Conservation (phyloP, 352 stramenopile species). For the Pythium monospermum region DNA sequence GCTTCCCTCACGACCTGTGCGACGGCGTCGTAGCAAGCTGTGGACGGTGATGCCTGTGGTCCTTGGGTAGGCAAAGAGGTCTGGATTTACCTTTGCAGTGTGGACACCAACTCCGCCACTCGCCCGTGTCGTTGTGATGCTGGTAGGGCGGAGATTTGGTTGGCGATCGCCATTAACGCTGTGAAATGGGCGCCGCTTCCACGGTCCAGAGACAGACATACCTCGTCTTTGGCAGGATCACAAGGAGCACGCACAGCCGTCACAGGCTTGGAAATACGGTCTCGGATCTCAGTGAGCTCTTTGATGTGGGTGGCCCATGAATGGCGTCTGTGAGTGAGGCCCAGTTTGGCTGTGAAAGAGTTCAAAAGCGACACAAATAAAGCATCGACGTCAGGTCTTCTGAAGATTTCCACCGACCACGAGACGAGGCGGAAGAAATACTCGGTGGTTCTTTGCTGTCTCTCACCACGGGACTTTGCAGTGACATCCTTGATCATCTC, state of each 20-base stretch:
- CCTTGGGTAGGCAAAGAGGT: constrained; percentile 4
- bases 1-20: constrained; percentile 4
- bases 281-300: background rate
- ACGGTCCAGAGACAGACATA: background rate
- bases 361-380: background rate
- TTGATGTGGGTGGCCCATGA: too few species aligned
- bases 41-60: background rate
- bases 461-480: background rate
- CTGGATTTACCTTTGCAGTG: constrained; percentile 7
- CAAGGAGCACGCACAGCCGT: too few species aligned
- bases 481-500: constrained; percentile 1
- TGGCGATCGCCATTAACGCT: background rate
- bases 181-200: background rate
- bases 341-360: background rate
- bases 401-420: background rate
- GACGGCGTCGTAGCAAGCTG: background rate
- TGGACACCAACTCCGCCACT: background rate
- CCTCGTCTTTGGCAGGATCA: too few species aligned
- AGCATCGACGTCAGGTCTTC: background rate
- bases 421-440: background rate
- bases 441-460: background rate
- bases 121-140: background rate
- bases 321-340: background rate
- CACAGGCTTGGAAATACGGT: background rate
- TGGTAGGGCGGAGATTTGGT: background rate